Conservation (phyloP, 2,329 filamentous ascomycete species). For the Mariannaea elegans region DNA sequence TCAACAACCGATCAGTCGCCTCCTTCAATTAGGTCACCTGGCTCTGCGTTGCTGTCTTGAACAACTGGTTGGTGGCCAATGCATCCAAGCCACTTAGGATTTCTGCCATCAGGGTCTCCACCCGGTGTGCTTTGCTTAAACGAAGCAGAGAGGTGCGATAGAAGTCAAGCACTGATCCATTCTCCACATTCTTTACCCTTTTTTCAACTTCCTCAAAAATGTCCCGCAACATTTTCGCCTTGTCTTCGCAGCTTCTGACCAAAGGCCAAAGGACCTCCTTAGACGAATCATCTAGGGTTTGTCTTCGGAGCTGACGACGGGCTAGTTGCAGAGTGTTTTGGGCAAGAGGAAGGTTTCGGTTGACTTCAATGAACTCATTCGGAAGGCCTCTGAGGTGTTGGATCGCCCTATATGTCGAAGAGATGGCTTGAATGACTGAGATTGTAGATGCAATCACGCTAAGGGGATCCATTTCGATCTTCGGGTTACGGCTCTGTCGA, state of each 20-base stretch:
- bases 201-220: slow-evolving; percentile 7
- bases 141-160: not conserved
- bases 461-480: slow-evolving; percentile 9
- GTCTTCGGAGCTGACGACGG: not conserved
- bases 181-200: not conserved
- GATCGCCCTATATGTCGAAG: not conserved
- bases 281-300: not conserved
- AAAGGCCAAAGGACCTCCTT: not conserved
- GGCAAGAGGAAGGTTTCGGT: slow-evolving; percentile 2
- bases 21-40: slow-evolving; percentile 9
- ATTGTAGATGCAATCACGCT: not conserved
- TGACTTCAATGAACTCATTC: slow-evolving; percentile 2
- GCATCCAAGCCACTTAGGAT: slow-evolving; percentile 9
- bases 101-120: slow-evolving; percentile 13
- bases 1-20: slow-evolving; percentile 13
- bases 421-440: not conserved
- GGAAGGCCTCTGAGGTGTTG: slow-evolving; percentile 1
- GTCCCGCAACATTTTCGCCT: not conserved
- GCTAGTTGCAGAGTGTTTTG: not conserved
- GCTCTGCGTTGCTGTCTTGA: slow-evolving; percentile 8
- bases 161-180: not conserved
- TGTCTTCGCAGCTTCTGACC: not conserved
- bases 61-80: slow-evolving; percentile 12
- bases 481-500: not conserved
- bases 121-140: not conserved